phyloP scores from a whole-genome alignment of 352 stramenopile genomes.

The Aphanomyces euteiches region DNA sequence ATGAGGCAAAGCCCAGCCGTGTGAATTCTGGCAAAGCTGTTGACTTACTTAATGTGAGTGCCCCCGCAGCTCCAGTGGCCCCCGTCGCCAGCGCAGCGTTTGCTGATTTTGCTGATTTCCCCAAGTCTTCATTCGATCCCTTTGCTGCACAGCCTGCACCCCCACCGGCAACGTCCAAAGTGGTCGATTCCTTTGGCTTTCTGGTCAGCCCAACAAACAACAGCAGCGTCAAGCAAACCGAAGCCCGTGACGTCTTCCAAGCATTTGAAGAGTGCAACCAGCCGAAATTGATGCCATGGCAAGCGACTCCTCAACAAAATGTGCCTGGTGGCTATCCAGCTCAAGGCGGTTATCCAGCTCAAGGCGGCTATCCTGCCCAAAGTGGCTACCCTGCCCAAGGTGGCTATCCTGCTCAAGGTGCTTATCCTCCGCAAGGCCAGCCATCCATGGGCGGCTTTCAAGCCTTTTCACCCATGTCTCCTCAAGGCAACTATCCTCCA shows the following conservation, averaged over 20 bases:
- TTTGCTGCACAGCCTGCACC: neutral
- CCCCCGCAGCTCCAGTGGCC: neutral
- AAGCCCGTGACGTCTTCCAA: slow-evolving; percentile 22
- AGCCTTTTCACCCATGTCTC: neutral
- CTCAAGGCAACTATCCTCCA: neutral
- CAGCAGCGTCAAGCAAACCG: slow-evolving; percentile 10
- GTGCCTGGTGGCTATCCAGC: neutral
- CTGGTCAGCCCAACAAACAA: slow-evolving; percentile 47
- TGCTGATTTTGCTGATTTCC: slow-evolving; percentile 60
- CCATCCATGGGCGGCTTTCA: neutral
- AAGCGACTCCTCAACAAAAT: neutral
- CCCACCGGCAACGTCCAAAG: slow-evolving; percentile 30
- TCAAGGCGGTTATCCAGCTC: slow-evolving; percentile 1
- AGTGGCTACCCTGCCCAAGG: neutral
- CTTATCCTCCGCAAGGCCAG: neutral
- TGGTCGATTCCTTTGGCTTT: slow-evolving; percentile 54
- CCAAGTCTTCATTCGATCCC: slow-evolving; percentile 35
- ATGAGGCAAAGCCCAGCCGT: slow-evolving; percentile 30
- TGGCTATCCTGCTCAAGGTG: neutral
- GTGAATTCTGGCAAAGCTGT: slow-evolving; percentile 18
- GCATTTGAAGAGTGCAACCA: slow-evolving; percentile 20
- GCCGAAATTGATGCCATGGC: slow-evolving; percentile 14
- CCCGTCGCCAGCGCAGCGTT: slow-evolving; percentile 32
- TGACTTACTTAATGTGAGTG: slow-evolving; percentile 54
- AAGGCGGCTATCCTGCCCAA: neutral